Evolutionary conservation across 2,329 filamentous ascomycete genomes (phyloP), one percentile per base, ranked within the genome.

Genomic region (Hortaea werneckii): DNA sequence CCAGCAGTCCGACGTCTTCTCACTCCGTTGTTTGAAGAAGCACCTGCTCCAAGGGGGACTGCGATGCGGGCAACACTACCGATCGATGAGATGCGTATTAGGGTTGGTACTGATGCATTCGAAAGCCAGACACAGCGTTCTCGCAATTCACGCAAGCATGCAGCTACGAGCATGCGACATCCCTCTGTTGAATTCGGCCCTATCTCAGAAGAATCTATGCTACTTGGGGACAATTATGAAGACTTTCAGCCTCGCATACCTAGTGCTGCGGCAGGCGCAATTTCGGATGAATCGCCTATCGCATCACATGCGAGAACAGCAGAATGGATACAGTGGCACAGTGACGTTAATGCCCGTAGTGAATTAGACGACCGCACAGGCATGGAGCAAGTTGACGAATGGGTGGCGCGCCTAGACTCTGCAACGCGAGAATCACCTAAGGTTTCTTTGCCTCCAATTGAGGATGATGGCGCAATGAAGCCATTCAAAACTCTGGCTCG

Each of bases 141-240:
- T 37, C 45, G 42, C 10, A 41, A 20, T 3, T 51, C 52, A 10
- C 48, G 37, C 6, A 46, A 48, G 13, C 47, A 45, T 6, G 43
- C 37, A 1, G 50, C 52, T 10, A 55, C 53, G 29, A 59, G 57
- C 43, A 45, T 56, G 42, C 50, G 51, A 10, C 51, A 47, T 7
- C 49, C 49, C 12, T 60, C 58, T 9, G 55, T 52, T 20, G 51
- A 54, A 1, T 51, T 53, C 26, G 54, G 48, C 7, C 45, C 49
- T 5, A 48, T 60, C 6, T 61, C 59, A 2, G 58, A 61, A 41
- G 58, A 62, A 28, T 54, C 57, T 5, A 62, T 63, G 61, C 53
- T 63, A 6, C 44, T 63, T 27, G 56, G 50, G 8, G 52, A 50
- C 5, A 56, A 62, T 40, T 56, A 46, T 11, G 53, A 56, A 41